A percentile compares a stretch with the other conserved stretches of the same genome.
phyloP scores from a whole-genome alignment of 352 stramenopile species.

The Globisporangium emineosum region DNA sequence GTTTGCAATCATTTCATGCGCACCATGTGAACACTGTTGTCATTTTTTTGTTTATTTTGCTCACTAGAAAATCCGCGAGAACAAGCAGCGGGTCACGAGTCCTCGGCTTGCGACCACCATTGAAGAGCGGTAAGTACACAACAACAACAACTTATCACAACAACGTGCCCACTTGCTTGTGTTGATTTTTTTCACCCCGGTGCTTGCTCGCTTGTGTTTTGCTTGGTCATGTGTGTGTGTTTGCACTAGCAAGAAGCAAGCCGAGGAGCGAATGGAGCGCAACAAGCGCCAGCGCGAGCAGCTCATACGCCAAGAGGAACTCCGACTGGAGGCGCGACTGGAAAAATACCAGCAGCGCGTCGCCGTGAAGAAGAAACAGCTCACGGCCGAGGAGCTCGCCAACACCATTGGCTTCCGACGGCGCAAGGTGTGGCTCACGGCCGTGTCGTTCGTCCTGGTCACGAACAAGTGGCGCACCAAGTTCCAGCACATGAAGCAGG shows the following conservation, averaged over 20 bases:
- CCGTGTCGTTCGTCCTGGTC: constrained; percentile 34
- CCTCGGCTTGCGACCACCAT: constrained; percentile 20
- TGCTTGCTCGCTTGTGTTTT: not conserved
- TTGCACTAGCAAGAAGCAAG: constrained; percentile 60
- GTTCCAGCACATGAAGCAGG: constrained; percentile 34
- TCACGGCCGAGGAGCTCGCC: constrained; percentile 29
- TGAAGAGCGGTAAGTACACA: constrained; percentile 23
- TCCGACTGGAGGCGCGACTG: constrained; percentile 28
- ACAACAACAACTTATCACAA: not conserved
- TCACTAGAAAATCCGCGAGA: constrained; percentile 59
- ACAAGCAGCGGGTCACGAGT: constrained; percentile 38
- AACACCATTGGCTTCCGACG: constrained; percentile 31
- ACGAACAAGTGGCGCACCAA: constrained; percentile 32
- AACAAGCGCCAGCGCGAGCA: constrained; percentile 38
- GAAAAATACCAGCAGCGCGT: constrained; percentile 38
- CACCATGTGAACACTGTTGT: not conserved
- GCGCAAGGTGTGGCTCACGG: constrained; percentile 53
- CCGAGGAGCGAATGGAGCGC: constrained; percentile 45
- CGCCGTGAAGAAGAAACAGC: constrained; percentile 16
- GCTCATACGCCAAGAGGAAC: constrained; percentile 41
- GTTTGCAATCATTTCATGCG: not conserved
- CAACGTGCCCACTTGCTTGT: not conserved
- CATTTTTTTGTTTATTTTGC: not conserved
- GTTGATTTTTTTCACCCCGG: not conserved
- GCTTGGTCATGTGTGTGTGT: not conserved